These are phyloP conservation scores for Fraxinus velutina DNA, from an alignment of 305 asterid species.

Conservation along the genomic window DNA sequence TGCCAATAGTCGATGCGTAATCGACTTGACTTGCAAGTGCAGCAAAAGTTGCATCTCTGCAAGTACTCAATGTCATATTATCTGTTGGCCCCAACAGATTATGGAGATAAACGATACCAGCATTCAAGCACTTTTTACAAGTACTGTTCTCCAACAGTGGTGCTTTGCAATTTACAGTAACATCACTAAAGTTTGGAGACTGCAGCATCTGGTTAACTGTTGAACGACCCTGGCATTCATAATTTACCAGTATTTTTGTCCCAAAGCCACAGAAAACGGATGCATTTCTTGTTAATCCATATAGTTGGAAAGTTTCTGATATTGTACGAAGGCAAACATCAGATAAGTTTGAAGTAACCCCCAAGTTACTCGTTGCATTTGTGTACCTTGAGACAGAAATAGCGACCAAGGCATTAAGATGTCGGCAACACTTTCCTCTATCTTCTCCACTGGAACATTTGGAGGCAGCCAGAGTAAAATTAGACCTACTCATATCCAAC, in stretches of 20 bases:
- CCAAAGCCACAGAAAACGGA: constrained; percentile 77
- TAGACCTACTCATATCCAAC: constrained; percentile 64
- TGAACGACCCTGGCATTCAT: constrained; percentile 72
- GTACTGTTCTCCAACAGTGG: constrained; percentile 47
- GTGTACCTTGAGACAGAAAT: constrained; percentile 75
- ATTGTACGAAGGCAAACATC: constrained; percentile 59
- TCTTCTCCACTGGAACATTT: constrained; percentile 62
- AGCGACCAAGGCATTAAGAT: constrained; percentile 76
- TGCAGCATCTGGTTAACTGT: constrained; percentile 68
- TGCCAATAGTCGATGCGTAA: constrained; percentile 46
- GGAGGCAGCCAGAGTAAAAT: constrained; percentile 72
- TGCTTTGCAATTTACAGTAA: constrained; percentile 53
- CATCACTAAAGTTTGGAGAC: constrained; percentile 62
- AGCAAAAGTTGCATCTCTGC: constrained; percentile 89
- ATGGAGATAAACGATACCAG: constrained; percentile 74
- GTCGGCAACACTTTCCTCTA: constrained; percentile 80
- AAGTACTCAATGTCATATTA: constrained; percentile 79
- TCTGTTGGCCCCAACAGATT: constrained; percentile 67
- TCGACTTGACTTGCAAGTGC: constrained; percentile 79
- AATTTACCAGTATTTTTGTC: constrained; percentile 75
- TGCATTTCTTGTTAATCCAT: constrained; percentile 70
- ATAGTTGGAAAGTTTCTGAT: constrained; percentile 62
- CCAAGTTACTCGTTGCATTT: constrained; percentile 56
- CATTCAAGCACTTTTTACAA: constrained; percentile 80
- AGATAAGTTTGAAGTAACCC: constrained; percentile 55